Evolutionary conservation across 352 stramenopile genomes (phyloP).

Genomic region (Saprolegnia parasitica): DNA sequence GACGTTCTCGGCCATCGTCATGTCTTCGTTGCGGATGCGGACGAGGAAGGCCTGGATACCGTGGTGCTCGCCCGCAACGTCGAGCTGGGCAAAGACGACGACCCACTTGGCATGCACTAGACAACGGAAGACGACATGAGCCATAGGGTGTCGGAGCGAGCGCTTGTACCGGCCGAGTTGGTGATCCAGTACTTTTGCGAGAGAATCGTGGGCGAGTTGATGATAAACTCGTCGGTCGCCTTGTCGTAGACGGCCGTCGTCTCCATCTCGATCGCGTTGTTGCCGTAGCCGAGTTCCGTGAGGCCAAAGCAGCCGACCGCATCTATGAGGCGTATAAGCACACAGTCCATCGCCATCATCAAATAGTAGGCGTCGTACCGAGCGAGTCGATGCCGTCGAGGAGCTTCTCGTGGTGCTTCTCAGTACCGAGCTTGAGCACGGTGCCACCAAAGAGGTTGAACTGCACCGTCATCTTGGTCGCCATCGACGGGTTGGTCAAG

Average conservation of each 20-base stretch:
- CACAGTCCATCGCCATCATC: background rate
- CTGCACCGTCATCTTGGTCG: conserved; percentile 30
- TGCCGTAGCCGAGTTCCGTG: conserved; percentile 27
- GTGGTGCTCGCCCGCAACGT: conserved; percentile 44
- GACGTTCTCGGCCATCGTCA: conserved; percentile 18
- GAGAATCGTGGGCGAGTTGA: conserved; percentile 66
- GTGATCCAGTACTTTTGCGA: conserved; percentile 30
- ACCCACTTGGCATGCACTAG: conserved; percentile 69
- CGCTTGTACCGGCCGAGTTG: conserved; percentile 22
- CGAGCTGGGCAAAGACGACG: conserved; percentile 88
- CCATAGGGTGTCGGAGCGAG: background rate
- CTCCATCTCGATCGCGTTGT: conserved; percentile 29
- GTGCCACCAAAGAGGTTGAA: conserved; percentile 30
- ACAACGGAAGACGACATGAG: background rate
- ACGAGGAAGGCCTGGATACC: conserved; percentile 94
- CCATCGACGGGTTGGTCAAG: conserved; percentile 27
- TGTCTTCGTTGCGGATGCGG: conserved; percentile 51
- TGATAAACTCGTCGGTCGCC: conserved; percentile 64
- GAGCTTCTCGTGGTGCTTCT: conserved; percentile 27
- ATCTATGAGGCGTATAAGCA: too few relatives aligned
- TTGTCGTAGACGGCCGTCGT: conserved; percentile 84
- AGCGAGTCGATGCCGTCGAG: conserved; percentile 28
- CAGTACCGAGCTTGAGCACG: conserved; percentile 28
- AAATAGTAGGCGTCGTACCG: background rate
- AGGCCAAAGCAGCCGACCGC: conserved; percentile 27